A percentile compares a stretch with the other conserved stretches of the same genome.
These are phyloP conservation scores for Boletus sp. DNA, from an alignment of 1,284 basidiomycete species.

Conservation along the genomic window DNA sequence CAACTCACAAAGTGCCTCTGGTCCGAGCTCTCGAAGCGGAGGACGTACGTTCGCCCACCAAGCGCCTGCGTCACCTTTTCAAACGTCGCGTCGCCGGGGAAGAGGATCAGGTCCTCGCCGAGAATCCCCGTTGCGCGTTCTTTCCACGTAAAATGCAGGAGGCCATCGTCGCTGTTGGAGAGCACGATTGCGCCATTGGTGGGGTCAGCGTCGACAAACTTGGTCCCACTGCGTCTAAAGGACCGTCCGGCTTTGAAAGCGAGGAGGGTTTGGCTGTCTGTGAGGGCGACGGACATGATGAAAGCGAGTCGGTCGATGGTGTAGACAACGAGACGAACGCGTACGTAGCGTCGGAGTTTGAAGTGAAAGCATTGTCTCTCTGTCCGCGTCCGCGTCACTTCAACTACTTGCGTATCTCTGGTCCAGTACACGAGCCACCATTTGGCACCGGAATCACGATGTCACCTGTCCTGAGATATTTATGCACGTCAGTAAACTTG, in stretches of 20 bases:
- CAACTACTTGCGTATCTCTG: too few relatives aligned
- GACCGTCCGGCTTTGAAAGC: constrained; percentile 81
- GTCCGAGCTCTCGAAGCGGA: constrained; percentile 77
- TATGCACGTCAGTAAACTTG: too few relatives aligned
- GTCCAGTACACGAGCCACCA: too few relatives aligned
- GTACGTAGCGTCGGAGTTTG: constrained; percentile 1
- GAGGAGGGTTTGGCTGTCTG: constrained; percentile 42
- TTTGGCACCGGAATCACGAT: too few relatives aligned
- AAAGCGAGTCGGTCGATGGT: background rate
- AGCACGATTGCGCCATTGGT: constrained; percentile 71
- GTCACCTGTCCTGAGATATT: too few relatives aligned
- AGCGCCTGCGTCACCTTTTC: constrained; percentile 58
- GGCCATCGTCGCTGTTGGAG: constrained; percentile 64
- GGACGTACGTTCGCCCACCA: constrained; percentile 66
- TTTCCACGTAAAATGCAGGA: constrained; percentile 76
- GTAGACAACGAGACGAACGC: background rate
- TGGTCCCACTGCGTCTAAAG: constrained; percentile 59
- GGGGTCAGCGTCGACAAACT: constrained; percentile 60
- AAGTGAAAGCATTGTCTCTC: too few relatives aligned
- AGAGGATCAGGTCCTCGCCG: constrained; percentile 76
- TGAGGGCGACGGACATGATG: constrained; percentile 30
- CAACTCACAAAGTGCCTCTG: constrained; percentile 74
- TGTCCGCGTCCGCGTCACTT: too few relatives aligned
- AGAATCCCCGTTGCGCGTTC: constrained; percentile 55
- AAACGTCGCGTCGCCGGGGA: constrained; percentile 76